Evolutionary conservation across 345 rosid species (phyloP).

Genomic region (Pugionium dolabratum): DNA sequence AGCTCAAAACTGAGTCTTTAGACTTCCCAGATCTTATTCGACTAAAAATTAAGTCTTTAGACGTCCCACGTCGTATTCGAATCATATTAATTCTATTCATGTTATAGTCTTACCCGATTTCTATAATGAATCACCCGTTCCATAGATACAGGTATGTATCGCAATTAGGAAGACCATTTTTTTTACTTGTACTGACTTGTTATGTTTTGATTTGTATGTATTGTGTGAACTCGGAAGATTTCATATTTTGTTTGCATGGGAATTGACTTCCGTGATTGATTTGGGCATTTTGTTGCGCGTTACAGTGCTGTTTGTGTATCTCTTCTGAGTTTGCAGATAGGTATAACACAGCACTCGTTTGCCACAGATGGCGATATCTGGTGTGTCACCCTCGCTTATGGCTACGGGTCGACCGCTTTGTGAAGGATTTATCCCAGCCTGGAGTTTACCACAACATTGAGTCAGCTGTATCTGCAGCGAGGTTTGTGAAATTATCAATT

Average conservation of each 20-base stretch:
- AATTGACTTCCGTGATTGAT: constrained; percentile 8
- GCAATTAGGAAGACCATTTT: not conserved
- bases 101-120: not conserved
- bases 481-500: constrained; percentile 52
- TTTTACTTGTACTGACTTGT: not conserved
- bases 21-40: not conserved
- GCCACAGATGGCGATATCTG: constrained; percentile 96
- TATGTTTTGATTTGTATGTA: constrained; percentile 7
- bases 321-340: constrained; percentile 92
- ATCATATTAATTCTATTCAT: not conserved
- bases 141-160: too few species aligned
- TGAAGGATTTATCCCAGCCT: constrained; percentile 56
- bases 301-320: constrained; percentile 45
- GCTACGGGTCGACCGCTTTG: constrained; percentile 85
- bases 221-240: constrained; percentile 3
- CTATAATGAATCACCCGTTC: not conserved
- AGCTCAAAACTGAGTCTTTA: not conserved
- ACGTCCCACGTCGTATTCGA: not conserved
- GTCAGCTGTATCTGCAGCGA: constrained; percentile 85
- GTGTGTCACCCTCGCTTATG: constrained; percentile 96
- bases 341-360: constrained; percentile 98
- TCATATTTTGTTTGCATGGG: constrained; percentile 10
- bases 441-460: constrained; percentile 77
- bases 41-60: constrained; percentile 11
- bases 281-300: constrained; percentile 6